phyloP scores from a whole-genome alignment of 208 protist species.

The Trichomonas vaginalis region DNA sequence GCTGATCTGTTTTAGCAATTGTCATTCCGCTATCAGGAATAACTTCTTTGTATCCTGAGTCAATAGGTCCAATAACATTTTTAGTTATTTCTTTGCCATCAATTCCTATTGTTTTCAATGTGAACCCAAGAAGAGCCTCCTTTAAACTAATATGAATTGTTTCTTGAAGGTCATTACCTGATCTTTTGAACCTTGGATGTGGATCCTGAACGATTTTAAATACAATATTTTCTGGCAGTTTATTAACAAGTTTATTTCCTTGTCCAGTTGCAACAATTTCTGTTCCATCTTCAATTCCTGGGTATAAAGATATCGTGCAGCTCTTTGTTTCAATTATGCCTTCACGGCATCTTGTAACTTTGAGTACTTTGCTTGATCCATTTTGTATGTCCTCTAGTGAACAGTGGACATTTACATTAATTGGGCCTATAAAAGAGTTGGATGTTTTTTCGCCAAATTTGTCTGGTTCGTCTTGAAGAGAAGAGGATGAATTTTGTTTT shows the following conservation, averaged over 20 bases:
- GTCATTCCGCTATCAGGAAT: background rate
- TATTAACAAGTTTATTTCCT: background rate
- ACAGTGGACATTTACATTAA: background rate
- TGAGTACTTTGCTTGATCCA: background rate
- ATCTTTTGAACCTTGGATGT: background rate
- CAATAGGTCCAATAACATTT: background rate
- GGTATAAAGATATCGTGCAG: background rate
- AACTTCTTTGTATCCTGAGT: background rate
- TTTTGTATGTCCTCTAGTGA: background rate
- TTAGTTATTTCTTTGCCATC: background rate
- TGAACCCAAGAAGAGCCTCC: background rate
- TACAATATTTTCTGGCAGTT: background rate
- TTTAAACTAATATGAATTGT: background rate
- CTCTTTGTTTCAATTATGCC: background rate
- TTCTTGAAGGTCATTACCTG: background rate
- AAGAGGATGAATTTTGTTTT: background rate
- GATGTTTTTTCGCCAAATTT: background rate
- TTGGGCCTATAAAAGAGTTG: background rate
- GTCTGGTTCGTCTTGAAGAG: background rate
- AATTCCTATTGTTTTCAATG: background rate
- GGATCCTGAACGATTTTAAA: background rate
- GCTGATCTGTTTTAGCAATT: background rate
- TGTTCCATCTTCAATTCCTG: background rate
- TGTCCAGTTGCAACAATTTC: background rate
- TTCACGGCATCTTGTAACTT: background rate